Evolutionary conservation across 78 protist species (phyloP), one percentile per base, ranked within the genome.

Genomic region (Dictyostelium purpureum): DNA sequence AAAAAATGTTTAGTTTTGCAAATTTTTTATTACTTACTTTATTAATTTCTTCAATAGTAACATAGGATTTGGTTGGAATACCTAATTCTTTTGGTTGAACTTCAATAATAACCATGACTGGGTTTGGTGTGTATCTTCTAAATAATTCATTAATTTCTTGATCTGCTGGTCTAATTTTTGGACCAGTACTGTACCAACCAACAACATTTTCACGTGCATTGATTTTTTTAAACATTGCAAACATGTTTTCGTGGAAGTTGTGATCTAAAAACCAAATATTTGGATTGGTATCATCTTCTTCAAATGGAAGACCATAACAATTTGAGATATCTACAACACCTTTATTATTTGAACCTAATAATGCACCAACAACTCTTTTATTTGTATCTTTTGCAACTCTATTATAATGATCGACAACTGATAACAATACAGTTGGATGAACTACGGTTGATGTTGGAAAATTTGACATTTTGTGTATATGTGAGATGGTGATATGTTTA

Each of bases 111-210:
- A 96, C 94, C 26, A 95, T 61, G 2, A 95, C 95, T 0, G 99
- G 99, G 47, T 96, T 57, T 12, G 94, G 90, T 11, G 90, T 71
- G 75, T 95, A 98, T 71, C 94, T 77, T 26, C 97, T 83, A 79
- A 98, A 35, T 19, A 97, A 42, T 42, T 97, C 97, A 95, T 98
- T 90, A 77, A 99, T 96, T 6, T 82, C 95, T 33, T 98, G 43
- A 75, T 99, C 99, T 10, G 95, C 79, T 18, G 96, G 67, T 61
- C 97, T 40, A 38, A 99, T 95, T 75, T 93, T 89, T 43, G 99
- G 99, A 16, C 99, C 99, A 6, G 99, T 97, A 73, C 97, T 94
- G 93, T 99, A 99, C 99, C 99, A 99, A 24, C 99, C 99, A 4
- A 99, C 97, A 19, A 99, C 82, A 54, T 66, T 77, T 56, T 98